Evolutionary conservation across 202 grass and related monocot genomes (phyloP).

Genomic region (Panicum hallii): DNA sequence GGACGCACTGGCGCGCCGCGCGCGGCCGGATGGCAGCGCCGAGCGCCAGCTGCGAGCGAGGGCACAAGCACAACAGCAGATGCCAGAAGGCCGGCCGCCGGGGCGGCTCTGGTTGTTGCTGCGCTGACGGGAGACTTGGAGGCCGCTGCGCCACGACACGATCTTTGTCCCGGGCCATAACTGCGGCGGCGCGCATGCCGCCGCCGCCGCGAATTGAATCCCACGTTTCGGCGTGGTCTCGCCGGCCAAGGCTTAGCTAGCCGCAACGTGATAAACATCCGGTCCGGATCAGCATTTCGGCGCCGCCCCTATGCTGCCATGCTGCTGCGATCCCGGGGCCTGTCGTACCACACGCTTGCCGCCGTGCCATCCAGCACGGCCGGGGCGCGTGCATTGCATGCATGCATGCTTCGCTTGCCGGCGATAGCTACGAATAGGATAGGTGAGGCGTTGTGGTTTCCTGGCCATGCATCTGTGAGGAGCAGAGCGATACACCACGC

Average conservation of each 20-base stretch:
- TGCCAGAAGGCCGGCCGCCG: background rate
- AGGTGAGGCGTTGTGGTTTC: background rate
- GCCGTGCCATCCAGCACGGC: no score
- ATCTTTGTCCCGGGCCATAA: constrained; percentile 35
- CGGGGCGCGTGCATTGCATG: background rate
- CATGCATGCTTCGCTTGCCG: no score
- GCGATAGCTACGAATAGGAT: background rate
- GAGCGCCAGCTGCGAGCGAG: background rate
- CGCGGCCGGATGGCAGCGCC: background rate
- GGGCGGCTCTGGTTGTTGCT: background rate
- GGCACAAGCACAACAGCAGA: background rate
- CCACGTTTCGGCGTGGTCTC: constrained; percentile 26
- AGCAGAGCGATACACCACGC: background rate
- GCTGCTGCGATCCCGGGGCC: constrained; percentile 19
- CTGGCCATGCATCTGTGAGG: constrained; percentile 29
- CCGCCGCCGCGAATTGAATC: constrained; percentile 3
- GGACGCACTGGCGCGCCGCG: background rate
- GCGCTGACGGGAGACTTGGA: constrained; percentile 28
- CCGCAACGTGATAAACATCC: constrained; percentile 12
- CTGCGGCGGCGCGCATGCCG: constrained; percentile 5
- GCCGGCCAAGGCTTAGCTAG: constrained; percentile 18
- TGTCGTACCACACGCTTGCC: background rate
- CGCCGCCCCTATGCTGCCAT: constrained; percentile 43
- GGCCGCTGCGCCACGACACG: constrained; percentile 43
- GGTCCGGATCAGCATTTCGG: constrained; percentile 12